phyloP scores from a whole-genome alignment of 2,329 filamentous ascomycete species.

The Ascochyta viciae-villosae region DNA sequence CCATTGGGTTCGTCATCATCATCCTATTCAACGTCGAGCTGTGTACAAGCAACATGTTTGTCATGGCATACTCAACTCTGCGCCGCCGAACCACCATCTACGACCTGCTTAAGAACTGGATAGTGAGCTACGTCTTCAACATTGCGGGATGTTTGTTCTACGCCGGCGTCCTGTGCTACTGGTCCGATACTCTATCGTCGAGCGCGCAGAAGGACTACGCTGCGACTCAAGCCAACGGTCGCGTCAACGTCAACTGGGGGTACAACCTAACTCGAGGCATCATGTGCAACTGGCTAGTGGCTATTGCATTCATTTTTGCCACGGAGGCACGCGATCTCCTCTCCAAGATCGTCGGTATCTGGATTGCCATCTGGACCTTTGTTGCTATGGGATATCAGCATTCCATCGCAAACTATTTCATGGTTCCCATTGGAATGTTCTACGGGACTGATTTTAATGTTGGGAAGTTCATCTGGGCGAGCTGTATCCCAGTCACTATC shows the following conservation, averaged over 20 bases:
- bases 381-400: constrained; percentile 19
- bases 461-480: constrained; percentile 18
- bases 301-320: constrained; percentile 13
- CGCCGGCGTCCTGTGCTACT: constrained; percentile 22
- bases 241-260: constrained; percentile 17
- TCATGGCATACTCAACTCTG: constrained; percentile 21
- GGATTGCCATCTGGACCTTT: constrained; percentile 13
- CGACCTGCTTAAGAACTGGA: constrained; percentile 16
- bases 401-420: constrained; percentile 15
- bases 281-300: constrained; percentile 19
- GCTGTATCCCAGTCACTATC: constrained; percentile 15
- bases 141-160: constrained; percentile 21
- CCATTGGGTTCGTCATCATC: constrained; percentile 24
- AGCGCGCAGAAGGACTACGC: constrained; percentile 20
- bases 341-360: constrained; percentile 17
- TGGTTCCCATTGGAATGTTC: constrained; percentile 18
- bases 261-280: constrained; percentile 16
- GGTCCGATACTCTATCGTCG: constrained; percentile 18
- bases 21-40: constrained; percentile 24
- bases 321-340: constrained; percentile 9
- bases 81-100: constrained; percentile 17
- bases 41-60: constrained; percentile 26
- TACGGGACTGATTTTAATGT: constrained; percentile 14
- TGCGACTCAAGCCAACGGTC: constrained; percentile 10
- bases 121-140: constrained; percentile 21